phyloP scores from a whole-genome alignment of 2,329 filamentous ascomycete genomes.

The Lizonia empirigonia region DNA sequence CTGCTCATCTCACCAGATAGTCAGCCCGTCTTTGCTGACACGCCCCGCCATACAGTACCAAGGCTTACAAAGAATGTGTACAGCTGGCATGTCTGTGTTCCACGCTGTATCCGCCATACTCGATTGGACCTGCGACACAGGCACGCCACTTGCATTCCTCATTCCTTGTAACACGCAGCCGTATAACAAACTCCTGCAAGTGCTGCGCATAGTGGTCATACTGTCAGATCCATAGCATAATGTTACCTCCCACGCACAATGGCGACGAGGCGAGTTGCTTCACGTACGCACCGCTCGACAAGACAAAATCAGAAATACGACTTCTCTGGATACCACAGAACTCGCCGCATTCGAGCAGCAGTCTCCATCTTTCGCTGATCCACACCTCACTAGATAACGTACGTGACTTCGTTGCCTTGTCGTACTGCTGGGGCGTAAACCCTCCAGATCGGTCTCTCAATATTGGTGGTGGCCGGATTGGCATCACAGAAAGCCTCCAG shows the following conservation, averaged over 20 bases:
- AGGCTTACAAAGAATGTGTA: background rate
- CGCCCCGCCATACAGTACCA: background rate
- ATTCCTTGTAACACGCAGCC: background rate
- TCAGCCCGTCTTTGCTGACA: background rate
- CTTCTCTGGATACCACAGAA: conserved; percentile 5
- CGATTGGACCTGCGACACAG: background rate
- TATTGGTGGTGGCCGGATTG: background rate
- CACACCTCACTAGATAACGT: conserved; percentile 1
- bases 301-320: conserved; percentile 5
- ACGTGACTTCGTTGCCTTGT: conserved; percentile 7
- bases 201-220: no score
- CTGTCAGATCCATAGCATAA: background rate
- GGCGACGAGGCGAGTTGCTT: background rate
- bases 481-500: conserved; percentile 13
- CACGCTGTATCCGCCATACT: background rate
- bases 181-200: background rate
- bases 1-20: no score
- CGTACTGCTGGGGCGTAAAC: conserved; percentile 11
- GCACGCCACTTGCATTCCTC: background rate
- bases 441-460: background rate
- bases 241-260: background rate
- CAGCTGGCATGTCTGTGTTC: background rate
- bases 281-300: background rate
- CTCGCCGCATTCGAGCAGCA: background rate
- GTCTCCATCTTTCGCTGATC: background rate